Evolutionary conservation across 352 stramenopile genomes (phyloP), one percentile per base, ranked within the genome.

Genomic region (Thraustotheca clavata): DNA sequence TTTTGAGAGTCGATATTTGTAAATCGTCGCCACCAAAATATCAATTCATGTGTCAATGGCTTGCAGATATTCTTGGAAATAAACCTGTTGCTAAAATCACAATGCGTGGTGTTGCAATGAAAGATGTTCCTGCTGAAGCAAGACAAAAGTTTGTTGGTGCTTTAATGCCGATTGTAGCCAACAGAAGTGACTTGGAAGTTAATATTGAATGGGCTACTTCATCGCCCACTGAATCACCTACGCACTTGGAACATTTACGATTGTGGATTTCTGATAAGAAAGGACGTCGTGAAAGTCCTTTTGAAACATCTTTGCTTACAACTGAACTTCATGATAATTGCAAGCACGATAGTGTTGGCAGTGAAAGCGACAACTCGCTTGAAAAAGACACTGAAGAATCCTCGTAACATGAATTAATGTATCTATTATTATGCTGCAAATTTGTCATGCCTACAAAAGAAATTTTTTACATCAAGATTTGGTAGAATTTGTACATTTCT

Each of bases 241-340:
- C 83, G 18, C 76, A 86, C 24, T 70, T 87, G 49, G 83, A 91
- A 70, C 88, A 87, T 72, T 71, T 91, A 29, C 83, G 83, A 49
- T 88, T 91, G 50, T 91, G 83, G 83, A 89, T 91, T 49, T 91
- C 83, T 24, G 83, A 91, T 71, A 91, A 89, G 70, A 91, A 91
- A 69, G 43, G 43, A 9, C 43, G 43, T 9, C 43, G 43, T 11
- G 43, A 52, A 9, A 52, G 43, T 24, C 43, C 43, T 24, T 52
- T 52, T 9, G 43, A 52, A 9, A 52, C 43, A 31, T 52, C 43
- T 6, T 31, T 52, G 2, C n/a, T 52, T 9, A 52, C 43, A 31
- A 52, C 43, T 18, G 43, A 52, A 11, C 43, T 52, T 31, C 43
- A 52, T 31, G 43, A 52, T 31, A 43, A 24, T 20, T 2, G n/a